Evolutionary conservation across 441 rosid genomes (phyloP), one percentile per base, ranked within the genome.

Genomic region (Jatropha multifida): DNA sequence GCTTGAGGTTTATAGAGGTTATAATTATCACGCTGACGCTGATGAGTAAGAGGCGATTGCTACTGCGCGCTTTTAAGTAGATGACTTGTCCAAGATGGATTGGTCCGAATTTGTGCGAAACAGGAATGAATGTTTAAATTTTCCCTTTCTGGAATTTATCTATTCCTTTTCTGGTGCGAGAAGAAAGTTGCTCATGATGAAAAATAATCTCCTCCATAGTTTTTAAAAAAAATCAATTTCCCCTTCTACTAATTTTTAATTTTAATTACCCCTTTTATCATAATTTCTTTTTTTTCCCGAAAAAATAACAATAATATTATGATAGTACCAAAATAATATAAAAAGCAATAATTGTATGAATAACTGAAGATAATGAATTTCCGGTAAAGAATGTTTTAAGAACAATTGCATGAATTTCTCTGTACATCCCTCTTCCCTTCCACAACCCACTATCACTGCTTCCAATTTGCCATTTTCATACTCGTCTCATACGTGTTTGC

Each of bases 1-100:
- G 41, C 44, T 61, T 38, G 59, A 63, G 60, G 27, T 23, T 48
- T 63, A 15, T 32, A 72, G 75, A 60, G 59, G 75, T 46, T 72
- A 72, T 17, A 17, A 54, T 5, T n/a, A 32, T 54, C 20, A 17
- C 20, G 32, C 32, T 32, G 32, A 32, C 1, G 32, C 32, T 32
- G 32, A 32, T 32, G 32, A 32, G 2, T 32, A 32, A 32, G 32
- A 32, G 32, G 32, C 32, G 32, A 23, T 23, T 32, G 32, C 32
- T 32, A 2, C 32, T 32, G 32, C 32, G 32, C 2, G 23, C 32
- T 2, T 32, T 32, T 32, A 32, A 32, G 5, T 54, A 5, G 58
- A 48, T 12, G 52, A 17, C 58, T 1, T 54, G 58, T 14, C 58
- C 7, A 17, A 14, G 17, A 7, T 17, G 20, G 58, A 54, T 54